Base-by-base conservation (phyloP, 371 early-diverging fungal species). In the Syncephalastrum racemosum region DNA sequence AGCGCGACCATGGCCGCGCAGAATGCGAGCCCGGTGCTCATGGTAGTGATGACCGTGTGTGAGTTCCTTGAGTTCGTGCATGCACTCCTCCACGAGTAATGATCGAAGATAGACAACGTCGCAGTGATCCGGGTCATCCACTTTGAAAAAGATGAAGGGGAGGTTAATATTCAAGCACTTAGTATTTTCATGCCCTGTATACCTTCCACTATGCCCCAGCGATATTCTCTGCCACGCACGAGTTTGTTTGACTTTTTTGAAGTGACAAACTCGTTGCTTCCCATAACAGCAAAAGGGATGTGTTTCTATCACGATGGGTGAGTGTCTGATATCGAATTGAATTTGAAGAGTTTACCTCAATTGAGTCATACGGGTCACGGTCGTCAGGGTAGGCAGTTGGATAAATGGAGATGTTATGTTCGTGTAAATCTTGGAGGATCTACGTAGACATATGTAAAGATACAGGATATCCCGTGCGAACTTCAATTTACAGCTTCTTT, bases 151-250 rank as follows among this genome's bases (percentile, higher is more conserved):
- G 31, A 13, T 14, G n/a, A 58, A 18, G 13, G 31, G 20, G 16
- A 44, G n/a, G 40, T 52, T 46, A 46, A n/a, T 10, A 46, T 27
- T 16, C 19, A 48, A 8, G 3, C 42, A 2, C 31, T 12, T 22
- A 39, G 0, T 25, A 2, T 1, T 50, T 59, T 60, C 56, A 67
- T 31, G 36, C 12, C 10, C 36, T 31, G 36, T 31, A 8, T 83
- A 79, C 92, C 90, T 72, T 96, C 93, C 15, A 96, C 94, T 40
- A 92, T 75, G 41, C 99, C 99, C 99, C 99, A 99, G n/a, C 93
- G 92, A 77, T 97, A 98, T 68, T 88, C 83, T 57, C 99, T 83
- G 58, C 95, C 95, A 24, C 98, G 85, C 12, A 93, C 88, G 10
- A 31, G 36, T 8, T 10, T 36, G 79, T 72, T 36, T 86, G 70